phyloP scores from a whole-genome alignment of 2,329 filamentous ascomycete species.

The Phyllosticta ampelicida region DNA sequence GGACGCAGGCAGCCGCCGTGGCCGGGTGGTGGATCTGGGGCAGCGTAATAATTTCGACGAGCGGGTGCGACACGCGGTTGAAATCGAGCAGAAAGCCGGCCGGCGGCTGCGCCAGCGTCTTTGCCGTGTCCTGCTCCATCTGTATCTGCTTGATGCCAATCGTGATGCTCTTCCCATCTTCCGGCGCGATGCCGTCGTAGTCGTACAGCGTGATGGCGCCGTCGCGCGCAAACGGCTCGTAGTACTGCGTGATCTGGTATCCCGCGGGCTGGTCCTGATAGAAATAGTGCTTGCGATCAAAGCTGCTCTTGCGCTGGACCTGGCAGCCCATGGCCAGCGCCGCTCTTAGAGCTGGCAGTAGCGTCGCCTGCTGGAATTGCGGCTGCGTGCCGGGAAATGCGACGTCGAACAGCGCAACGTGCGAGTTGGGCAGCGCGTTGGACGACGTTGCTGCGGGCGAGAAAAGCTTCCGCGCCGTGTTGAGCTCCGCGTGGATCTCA shows the following conservation, averaged over 20 bases:
- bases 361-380: conserved; percentile 65
- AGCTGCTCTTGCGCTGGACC: conserved; percentile 66
- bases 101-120: conserved; percentile 70
- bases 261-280: conserved; percentile 96
- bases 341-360: conserved; percentile 83
- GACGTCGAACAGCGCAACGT: conserved; percentile 79
- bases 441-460: conserved; percentile 45
- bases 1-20: conserved; percentile 78
- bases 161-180: conserved; percentile 58
- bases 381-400: conserved; percentile 86
- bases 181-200: conserved; percentile 67
- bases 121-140: conserved; percentile 96
- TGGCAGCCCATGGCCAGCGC: conserved; percentile 74
- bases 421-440: conserved; percentile 66
- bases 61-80: conserved; percentile 80
- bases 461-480: conserved; percentile 82
- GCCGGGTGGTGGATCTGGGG: conserved; percentile 80
- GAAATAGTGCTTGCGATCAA: conserved; percentile 98
- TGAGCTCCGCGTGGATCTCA: conserved; percentile 93
- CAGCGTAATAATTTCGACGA: conserved; percentile 90
- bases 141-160: conserved; percentile 90
- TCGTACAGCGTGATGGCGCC: conserved; percentile 60
- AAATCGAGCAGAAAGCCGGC: conserved; percentile 76
- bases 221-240: conserved; percentile 57
- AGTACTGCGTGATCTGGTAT: conserved; percentile 97